Evolutionary conservation across 1,139 yeast species (phyloP), one percentile per base, ranked within the genome.

Genomic region (Debaryomyces subglobosus): DNA sequence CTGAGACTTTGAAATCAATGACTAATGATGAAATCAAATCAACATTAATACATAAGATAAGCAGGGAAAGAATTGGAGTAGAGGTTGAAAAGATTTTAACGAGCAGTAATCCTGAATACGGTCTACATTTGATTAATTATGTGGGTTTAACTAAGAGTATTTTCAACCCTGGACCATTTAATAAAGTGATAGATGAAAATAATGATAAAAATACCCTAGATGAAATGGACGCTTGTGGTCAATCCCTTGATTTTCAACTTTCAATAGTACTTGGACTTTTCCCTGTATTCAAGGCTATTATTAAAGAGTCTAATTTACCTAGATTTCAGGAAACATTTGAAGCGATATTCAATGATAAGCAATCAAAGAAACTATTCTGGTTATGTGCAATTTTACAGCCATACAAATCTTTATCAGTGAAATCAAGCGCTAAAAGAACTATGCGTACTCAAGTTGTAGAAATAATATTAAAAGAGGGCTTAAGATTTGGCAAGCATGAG

Each of bases 61-160:
- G 96, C 51, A 77, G 95, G 47, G 99, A 94, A 65, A 78, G 99
- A 55, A 85, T 95, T 12, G 98, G 97, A 3, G 84, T 82, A 12
- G 99, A 95, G 60, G 66, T 92, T 45, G 84, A 78, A 44, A 95
- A 95, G 65, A 86, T 86, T 36, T 69, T 92, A 36, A 67, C 69
- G n/a, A 82, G 95, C 21, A 60, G 65, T 4, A 77, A 85, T 55
- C 89, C 96, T 0, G 69, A 77, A 0, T 77, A 81, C 52, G 97
- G 95, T 0, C 68, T 91, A 44, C 68, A 74, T 18, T 65, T 88
- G 49, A 74, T 92, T 35, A 78, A 78, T 39, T 69, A 75, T 42
- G 79, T 83, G 10, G 74, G 76, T 1, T 72, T 90, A 38, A 81
- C 78, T 37, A 74, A 78, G 33, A 74, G 82, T n/a, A 80, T 89